Percentiles rank a stretch among this genome's conserved stretches.
Conservation (phyloP, 2,329 filamentous ascomycete genomes). For the Coniochaeta sp. region DNA sequence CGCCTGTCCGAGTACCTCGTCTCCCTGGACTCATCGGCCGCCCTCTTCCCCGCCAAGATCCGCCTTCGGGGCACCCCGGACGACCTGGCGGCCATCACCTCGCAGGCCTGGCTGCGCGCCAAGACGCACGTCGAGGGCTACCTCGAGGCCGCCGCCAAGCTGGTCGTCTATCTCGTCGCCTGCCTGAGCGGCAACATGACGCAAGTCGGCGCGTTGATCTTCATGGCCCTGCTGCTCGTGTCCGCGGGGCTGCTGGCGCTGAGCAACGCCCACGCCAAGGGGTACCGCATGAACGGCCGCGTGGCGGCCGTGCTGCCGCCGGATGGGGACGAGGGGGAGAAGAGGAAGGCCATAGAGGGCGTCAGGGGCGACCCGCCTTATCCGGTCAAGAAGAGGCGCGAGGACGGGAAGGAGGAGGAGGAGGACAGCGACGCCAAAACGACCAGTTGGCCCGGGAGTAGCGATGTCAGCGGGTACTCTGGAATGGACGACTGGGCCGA, state of each 20-base stretch:
- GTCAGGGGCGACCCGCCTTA: neutral
- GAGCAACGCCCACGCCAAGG: constrained; percentile 41
- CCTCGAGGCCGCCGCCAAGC: constrained; percentile 43
- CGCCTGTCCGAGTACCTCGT: constrained; percentile 39
- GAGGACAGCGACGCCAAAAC: neutral
- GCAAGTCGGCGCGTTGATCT: constrained; percentile 41
- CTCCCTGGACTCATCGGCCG: constrained; percentile 41
- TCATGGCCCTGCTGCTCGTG: constrained; percentile 43
- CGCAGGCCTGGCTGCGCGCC: constrained; percentile 46
- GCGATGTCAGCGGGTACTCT: constrained; percentile 5
- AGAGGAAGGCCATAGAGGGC: neutral
- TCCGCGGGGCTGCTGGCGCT: constrained; percentile 46
- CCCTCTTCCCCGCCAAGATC: constrained; percentile 32
- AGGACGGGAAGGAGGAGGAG: neutral
- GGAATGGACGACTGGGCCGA: constrained; percentile 13
- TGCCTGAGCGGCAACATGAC: constrained; percentile 48
- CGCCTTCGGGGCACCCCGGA: constrained; percentile 44
- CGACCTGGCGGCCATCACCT: constrained; percentile 53
- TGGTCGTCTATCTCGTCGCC: constrained; percentile 51
- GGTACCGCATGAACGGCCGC: constrained; percentile 44
- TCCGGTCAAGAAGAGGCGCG: neutral
- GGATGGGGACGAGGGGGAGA: neutral
- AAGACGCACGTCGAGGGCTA: constrained; percentile 43
- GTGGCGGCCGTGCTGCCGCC: constrained; percentile 26
- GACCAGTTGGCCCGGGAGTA: constrained; percentile 2